phyloP scores from a whole-genome alignment of 495 filamentous ascomycete species.

The Penicillium daleae region DNA sequence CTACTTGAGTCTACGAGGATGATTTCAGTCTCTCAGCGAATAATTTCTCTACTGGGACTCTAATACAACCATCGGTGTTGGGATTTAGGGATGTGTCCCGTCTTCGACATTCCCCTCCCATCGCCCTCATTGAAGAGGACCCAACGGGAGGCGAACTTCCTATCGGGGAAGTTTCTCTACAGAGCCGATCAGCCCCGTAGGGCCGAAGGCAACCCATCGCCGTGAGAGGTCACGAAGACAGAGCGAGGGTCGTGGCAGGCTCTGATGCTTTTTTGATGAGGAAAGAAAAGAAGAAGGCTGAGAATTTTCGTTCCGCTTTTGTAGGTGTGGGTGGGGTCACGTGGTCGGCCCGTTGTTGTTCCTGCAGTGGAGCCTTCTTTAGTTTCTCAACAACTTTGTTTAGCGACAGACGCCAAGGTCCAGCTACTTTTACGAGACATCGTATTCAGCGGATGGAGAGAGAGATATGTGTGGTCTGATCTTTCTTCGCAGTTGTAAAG shows the following conservation, averaged over 20 bases:
- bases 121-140: slow-evolving; percentile 69
- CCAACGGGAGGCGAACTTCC: slow-evolving; percentile 66
- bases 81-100: slow-evolving; percentile 55
- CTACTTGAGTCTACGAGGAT: neutral
- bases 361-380: slow-evolving; percentile 3
- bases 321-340: slow-evolving; percentile 31
- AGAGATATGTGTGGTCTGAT: neutral
- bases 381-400: neutral
- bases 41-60: neutral
- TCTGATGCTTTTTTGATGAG: slow-evolving; percentile 66
- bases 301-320: slow-evolving; percentile 34
- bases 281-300: slow-evolving; percentile 45
- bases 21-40: neutral
- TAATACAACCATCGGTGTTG: neutral
- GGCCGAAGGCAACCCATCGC: slow-evolving; percentile 66
- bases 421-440: neutral
- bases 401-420: neutral
- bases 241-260: slow-evolving; percentile 68
- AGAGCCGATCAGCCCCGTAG: slow-evolving; percentile 54
- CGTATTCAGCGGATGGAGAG: too few species aligned
- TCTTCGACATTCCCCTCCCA: slow-evolving; percentile 69
- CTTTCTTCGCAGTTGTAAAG: neutral
- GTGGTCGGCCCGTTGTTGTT: slow-evolving; percentile 34
- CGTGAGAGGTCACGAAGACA: slow-evolving; percentile 50
- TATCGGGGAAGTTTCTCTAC: slow-evolving; percentile 65